Base-by-base conservation (phyloP, 225 moss, liverwort and hornwort species). In the Ulota crispa region DNA sequence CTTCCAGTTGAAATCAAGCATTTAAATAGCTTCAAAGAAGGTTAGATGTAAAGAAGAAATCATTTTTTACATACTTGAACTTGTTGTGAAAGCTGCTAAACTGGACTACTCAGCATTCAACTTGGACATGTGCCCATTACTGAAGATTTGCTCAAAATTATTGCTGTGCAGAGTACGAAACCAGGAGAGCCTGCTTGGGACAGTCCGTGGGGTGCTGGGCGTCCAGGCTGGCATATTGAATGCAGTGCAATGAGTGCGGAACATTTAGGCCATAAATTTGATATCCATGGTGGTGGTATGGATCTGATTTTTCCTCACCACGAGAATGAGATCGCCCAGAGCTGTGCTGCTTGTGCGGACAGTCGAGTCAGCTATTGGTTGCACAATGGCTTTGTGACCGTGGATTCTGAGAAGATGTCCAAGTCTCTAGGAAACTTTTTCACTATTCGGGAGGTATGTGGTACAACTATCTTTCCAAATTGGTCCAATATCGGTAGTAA, bases 181-280 rank as follows among this genome's bases (percentile, higher is more conserved):
- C 90, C 92, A 82, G 96, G 93, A 78, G 99, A 99, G 64, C 94
- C 95, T 86, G 93, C 92, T 64, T 99, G 96, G 96, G 90, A 91
- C 60, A 99, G 99, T 88, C 99, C 99, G 26, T 99, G 99, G 99
- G 99, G 99, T 84, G 87, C 84, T 78, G 99, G 99, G 66, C 91
- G 99, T 80, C 99, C 99, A 2, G 99, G 99, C 39, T 99, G 99
- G 99, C 99, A 99, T 83, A 99, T 99, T 65, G 96, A 99, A 85
- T 96, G 99, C 83, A 94, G 94, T 88, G 99, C 99, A 67, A 99
- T 99, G 99, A 99, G 99, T 92, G 92, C 92, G 26, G 88, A 89
- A 86, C 93, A 99, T 85, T 82, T 99, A 78, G 99, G 99, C 32
- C 79, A 83, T 54, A 86, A 88, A 68, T 99, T 99, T 78, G 99